Base-by-base conservation (phyloP, 495 filamentous ascomycete species). In the Corynascus novoguineensis region DNA sequence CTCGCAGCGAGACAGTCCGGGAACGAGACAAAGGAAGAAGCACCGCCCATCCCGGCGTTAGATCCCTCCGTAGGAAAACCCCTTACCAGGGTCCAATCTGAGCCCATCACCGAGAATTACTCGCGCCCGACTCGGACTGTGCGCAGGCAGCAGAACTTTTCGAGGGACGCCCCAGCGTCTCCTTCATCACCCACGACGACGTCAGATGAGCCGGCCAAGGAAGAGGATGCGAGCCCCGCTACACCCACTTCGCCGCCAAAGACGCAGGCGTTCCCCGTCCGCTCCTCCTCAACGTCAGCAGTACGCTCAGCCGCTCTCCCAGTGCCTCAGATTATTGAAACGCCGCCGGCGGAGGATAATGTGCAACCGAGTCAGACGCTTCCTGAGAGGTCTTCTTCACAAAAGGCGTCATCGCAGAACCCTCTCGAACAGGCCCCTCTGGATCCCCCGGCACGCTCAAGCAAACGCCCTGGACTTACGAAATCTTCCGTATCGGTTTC, bases 1-100 rank as follows among this genome's bases (percentile, higher is more conserved):
- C 75, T 83, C 38, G 83, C 78, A 4, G 63, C 70, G 35, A 71
- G 68, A 31, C 79, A 81, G 52, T 64, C 75, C 3, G 80, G 81
- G 31, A 82, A 85, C 45, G 81, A 80, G n/a, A 78, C 82, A 48
- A 70, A 63, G 3, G 84, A 82, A 40, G 84, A 88, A 41, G 61
- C 74, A 29, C 70, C 69, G 10, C 71, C 73, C 14, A 67, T 74
- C 27, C 72, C 80, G 34, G 60, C 71, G 40, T 50, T 71, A 15
- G 83, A 85, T 32, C 73, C 75, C 17, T 73, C 80, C 25, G 64
- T 73, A 31, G 78, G 74, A 15, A 71, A 83, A 55, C 78, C 78
- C n/a, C 70, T 90, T 27, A 79, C 78, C 29, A 75, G 88, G 58
- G 83, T 89, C 1, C 83, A 88, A 61, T 90, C 90, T 8, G 91